Base-by-base conservation (phyloP, 1,284 basidiomycete species). In the Malassezia cuniculi region DNA sequence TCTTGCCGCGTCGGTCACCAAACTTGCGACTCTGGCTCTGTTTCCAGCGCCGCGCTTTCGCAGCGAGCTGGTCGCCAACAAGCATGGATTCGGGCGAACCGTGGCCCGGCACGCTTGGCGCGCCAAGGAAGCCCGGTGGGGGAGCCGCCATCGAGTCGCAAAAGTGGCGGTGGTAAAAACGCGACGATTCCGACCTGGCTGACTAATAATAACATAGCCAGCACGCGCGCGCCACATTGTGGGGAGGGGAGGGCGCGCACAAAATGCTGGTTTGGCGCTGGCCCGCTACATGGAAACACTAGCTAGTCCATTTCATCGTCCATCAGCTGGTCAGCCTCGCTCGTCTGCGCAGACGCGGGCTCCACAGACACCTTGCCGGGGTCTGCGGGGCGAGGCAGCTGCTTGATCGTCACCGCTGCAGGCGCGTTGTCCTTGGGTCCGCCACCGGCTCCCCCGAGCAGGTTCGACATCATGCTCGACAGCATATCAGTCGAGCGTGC, bases 41-140 rank as follows among this genome's bases (percentile, higher is more conserved):
- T 46, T 82, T 74, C 86, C 86, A 93, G 72, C 90, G 90, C 71
- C 82, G 79, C 31, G 83, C 79, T 71, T 90, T 90, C 67, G 81
- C 77, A 18, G 79, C 78, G 45, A 90, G 73, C 44, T 75, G 73
- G 71, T 86, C 82, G 22, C 76, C 75, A n/a, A 80, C 74, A 65
- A 87, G 75, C 47, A 54, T 30, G n/a, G n/a, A n/a, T n/a, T n/a
- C n/a, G n/a, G n/a, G n/a, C n/a, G n/a, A n/a, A n/a, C n/a, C n/a
- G n/a, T n/a, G n/a, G n/a, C n/a, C n/a, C n/a, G n/a, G n/a, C n/a
- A n/a, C n/a, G n/a, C n/a, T n/a, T n/a, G n/a, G n/a, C n/a, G n/a
- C n/a, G n/a, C n/a, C n/a, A n/a, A n/a, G n/a, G n/a, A n/a, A n/a
- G n/a, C n/a, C n/a, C n/a, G n/a, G n/a, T n/a, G n/a, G n/a, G n/a